Conservation (phyloP, 73 alveolate species). For the Blepharisma stoltei region DNA sequence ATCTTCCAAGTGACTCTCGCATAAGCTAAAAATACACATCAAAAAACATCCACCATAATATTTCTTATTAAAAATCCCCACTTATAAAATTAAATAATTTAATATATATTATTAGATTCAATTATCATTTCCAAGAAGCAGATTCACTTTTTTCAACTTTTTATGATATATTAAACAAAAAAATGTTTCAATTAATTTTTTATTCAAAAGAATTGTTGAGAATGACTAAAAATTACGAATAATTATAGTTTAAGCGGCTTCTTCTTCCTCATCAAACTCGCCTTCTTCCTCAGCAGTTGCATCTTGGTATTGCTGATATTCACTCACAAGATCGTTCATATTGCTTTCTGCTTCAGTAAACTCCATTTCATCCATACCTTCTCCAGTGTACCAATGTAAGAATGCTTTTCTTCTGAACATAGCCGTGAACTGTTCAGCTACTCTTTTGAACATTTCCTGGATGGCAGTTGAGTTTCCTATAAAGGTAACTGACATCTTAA, state of each 20-base stretch:
- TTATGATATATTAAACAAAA: too few species aligned
- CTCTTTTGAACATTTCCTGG: conserved; percentile 71
- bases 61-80: too few species aligned
- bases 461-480: conserved; percentile 74
- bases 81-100: too few species aligned
- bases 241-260: conserved; percentile 72
- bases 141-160: too few species aligned
- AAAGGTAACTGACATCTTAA: conserved; percentile 66
- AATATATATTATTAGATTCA: too few species aligned
- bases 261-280: conserved; percentile 78
- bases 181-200: too few species aligned
- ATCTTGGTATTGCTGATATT: conserved; percentile 91
- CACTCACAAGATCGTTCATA: conserved; percentile 95
- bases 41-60: too few species aligned
- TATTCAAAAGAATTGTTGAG: background rate
- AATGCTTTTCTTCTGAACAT: conserved; percentile 91
- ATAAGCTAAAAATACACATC: too few species aligned
- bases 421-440: conserved; percentile 79
- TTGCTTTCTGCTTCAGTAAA: conserved; percentile 93
- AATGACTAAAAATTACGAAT: conserved; percentile 42
- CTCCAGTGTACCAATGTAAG: conserved; percentile 89
- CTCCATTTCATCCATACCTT: conserved; percentile 90
- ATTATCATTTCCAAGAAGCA: too few species aligned
- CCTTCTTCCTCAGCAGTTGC: conserved; percentile 94
- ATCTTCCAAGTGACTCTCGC: too few species aligned